Evolutionary conservation across 345 rosid species (phyloP).

Genomic region (Pistacia vera): DNA sequence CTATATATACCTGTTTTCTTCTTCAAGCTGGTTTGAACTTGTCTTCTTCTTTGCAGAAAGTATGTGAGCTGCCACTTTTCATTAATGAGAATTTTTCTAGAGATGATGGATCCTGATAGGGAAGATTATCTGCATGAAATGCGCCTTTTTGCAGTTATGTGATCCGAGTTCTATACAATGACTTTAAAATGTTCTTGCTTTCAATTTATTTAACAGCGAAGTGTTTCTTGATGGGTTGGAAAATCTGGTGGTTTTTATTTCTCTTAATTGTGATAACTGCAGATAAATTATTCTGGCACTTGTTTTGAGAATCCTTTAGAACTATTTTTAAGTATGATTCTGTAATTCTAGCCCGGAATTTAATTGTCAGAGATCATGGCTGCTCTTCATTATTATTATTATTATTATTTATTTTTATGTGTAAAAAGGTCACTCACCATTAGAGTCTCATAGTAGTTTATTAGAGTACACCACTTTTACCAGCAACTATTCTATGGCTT

Average conservation of each 20-base stretch:
- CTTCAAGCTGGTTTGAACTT: slow-evolving; percentile 15
- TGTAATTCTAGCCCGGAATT: neutral
- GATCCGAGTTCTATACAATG: slow-evolving; percentile 5
- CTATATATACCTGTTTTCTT: slow-evolving; percentile 2
- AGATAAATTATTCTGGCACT: neutral
- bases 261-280: neutral
- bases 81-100: slow-evolving; percentile 64
- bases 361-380: too few species aligned
- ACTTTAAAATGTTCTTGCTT: neutral
- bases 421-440: too few species aligned
- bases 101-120: slow-evolving; percentile 81
- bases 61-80: slow-evolving; percentile 60
- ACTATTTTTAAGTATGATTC: neutral
- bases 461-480: too few species aligned
- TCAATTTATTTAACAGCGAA: slow-evolving; percentile 4
- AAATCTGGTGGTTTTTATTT: neutral
- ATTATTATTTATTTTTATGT: too few species aligned
- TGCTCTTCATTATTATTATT: too few species aligned
- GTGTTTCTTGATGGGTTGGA: neutral
- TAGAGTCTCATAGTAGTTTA: neutral
- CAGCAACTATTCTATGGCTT: too few species aligned
- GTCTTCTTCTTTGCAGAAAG: slow-evolving; percentile 48
- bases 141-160: slow-evolving; percentile 81
- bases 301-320: neutral
- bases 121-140: slow-evolving; percentile 55